These are phyloP conservation scores for Tritrichomonas musculus DNA, from an alignment of 208 protist species.

Conservation along the genomic window DNA sequence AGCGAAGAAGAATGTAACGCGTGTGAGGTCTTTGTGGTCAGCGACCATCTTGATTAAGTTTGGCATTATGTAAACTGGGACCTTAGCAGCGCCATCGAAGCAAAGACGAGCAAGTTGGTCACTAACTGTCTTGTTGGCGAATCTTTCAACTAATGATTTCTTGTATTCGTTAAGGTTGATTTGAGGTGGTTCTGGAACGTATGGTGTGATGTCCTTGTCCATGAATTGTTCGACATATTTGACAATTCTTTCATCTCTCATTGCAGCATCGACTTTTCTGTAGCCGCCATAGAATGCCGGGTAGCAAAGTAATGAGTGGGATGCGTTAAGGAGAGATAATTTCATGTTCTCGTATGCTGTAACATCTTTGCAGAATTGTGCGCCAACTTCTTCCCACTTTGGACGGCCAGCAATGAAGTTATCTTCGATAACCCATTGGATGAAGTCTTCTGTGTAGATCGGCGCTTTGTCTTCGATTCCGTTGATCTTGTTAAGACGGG, in stretches of 20 bases:
- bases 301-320: slow-evolving; percentile 33
- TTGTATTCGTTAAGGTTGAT: slow-evolving; percentile 36
- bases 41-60: background rate
- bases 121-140: slow-evolving; percentile 25
- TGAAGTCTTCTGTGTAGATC: slow-evolving; percentile 34
- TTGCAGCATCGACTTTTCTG: background rate
- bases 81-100: slow-evolving; percentile 33
- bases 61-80: background rate
- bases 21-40: background rate
- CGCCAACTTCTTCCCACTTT: slow-evolving; percentile 34
- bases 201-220: slow-evolving; percentile 16
- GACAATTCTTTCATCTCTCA: background rate
- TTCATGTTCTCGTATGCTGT: slow-evolving; percentile 38
- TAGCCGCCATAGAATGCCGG: background rate
- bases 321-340: slow-evolving; percentile 36
- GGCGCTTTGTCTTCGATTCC: slow-evolving; percentile 17
- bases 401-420: slow-evolving; percentile 39
- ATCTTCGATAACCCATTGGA: slow-evolving; percentile 45
- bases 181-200: background rate
- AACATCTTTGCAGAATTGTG: slow-evolving; percentile 33
- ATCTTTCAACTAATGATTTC: slow-evolving; percentile 7
- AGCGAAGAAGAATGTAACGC: background rate
- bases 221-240: background rate
- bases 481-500: background rate
- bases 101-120: slow-evolving; percentile 23